Percentiles rank a stretch among this genome's conserved stretches.
phyloP scores from a whole-genome alignment of 352 stramenopile species.

The Plasmopara viticola region DNA sequence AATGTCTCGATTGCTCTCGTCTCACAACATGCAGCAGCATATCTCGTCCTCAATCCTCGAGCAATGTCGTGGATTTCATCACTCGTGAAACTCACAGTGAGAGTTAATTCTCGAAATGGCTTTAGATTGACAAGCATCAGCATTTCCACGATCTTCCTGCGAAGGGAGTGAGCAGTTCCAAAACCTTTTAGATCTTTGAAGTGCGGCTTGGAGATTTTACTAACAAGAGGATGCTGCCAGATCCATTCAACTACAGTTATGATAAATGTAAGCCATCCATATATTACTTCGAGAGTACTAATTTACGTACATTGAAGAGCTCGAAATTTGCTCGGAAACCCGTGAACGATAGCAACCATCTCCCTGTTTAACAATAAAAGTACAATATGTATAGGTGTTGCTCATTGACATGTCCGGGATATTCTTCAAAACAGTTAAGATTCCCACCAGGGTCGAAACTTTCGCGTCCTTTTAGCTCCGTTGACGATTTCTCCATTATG shows the following conservation, averaged over 20 bases:
- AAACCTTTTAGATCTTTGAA: conserved; percentile 31
- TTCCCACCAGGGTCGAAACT: conserved; percentile 48
- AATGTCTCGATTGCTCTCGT: conserved; percentile 22
- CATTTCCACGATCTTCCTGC: conserved; percentile 67
- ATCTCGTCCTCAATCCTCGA: conserved; percentile 25
- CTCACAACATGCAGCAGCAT: conserved; percentile 31
- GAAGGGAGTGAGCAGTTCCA: conserved; percentile 48
- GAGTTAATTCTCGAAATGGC: conserved; percentile 40
- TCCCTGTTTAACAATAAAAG: conserved; percentile 33
- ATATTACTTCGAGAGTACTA: neutral
- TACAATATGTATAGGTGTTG: neutral
- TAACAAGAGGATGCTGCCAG: conserved; percentile 65
- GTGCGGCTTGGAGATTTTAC: conserved; percentile 42
- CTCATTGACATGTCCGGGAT: neutral
- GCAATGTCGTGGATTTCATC: conserved; percentile 34
- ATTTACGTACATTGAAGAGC: conserved; percentile 61
- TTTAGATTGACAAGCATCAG: conserved; percentile 53
- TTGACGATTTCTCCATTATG: conserved; percentile 68
- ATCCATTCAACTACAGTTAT: conserved; percentile 54
- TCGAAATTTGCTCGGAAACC: conserved; percentile 69
- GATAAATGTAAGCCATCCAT: conserved; percentile 3
- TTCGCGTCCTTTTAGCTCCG: conserved; percentile 56
- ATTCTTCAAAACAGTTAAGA: neutral
- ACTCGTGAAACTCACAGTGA: conserved; percentile 52
- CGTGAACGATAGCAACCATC: conserved; percentile 66